Percentiles rank a stretch among this genome's conserved stretches.
Conservation (phyloP, 345 rosid genomes). For the Theobroma cacao region DNA sequence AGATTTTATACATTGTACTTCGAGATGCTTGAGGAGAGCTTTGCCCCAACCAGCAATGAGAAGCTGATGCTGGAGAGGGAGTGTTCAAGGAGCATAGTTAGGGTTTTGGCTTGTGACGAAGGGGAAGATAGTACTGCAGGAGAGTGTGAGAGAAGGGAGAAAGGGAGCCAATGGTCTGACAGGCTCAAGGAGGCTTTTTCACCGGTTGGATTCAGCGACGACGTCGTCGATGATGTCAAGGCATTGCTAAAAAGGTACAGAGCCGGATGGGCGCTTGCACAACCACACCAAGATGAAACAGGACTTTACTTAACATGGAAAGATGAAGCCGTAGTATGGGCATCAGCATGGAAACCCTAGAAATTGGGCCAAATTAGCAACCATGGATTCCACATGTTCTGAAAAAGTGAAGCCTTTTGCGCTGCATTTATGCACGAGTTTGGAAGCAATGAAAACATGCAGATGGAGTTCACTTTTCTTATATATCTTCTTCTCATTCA, state of each 20-base stretch:
- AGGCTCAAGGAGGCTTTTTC: conserved; percentile 40
- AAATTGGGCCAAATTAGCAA: not conserved
- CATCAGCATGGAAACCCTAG: conserved; percentile 82
- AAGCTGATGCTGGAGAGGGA: conserved; percentile 69
- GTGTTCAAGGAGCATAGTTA: conserved; percentile 63
- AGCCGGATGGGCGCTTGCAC: conserved; percentile 51
- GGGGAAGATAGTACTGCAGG: not conserved
- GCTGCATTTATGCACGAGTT: conserved; percentile 13
- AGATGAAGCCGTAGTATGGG: conserved; percentile 71
- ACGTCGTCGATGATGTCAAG: conserved; percentile 67
- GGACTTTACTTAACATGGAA: conserved; percentile 74
- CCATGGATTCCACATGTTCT: not conserved
- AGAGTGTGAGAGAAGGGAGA: conserved; percentile 54
- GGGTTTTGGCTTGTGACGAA: conserved; percentile 61
- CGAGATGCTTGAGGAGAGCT: conserved; percentile 76
- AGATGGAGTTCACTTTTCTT: conserved; percentile 11
- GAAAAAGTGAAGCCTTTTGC: not conserved
- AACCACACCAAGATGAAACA: conserved; percentile 27
- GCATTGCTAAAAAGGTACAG: conserved; percentile 68
- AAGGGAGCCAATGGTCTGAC: conserved; percentile 59
- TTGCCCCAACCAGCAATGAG: conserved; percentile 56
- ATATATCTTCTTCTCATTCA: not conserved
- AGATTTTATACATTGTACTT: conserved; percentile 60
- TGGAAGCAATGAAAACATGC: conserved; percentile 13
- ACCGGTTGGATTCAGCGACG: conserved; percentile 50